Percentiles rank a stretch among this genome's conserved stretches.
These are phyloP conservation scores for Aspergillus sp. DNA, from an alignment of 2,329 filamentous ascomycete species.

Conservation along the genomic window DNA sequence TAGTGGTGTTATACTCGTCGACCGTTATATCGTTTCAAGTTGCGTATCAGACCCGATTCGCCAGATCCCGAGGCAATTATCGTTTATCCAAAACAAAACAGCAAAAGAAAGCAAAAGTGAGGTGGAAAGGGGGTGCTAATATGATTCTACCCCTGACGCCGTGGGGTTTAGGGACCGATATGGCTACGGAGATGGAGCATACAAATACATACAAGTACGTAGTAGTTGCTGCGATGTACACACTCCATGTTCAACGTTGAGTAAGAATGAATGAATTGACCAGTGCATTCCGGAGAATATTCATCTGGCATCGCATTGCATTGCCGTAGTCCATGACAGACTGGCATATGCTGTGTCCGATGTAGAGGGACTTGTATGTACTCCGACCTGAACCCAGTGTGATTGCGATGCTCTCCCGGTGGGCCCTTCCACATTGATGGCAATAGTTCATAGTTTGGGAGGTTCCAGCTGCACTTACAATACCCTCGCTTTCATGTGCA, in stretches of 20 bases:
- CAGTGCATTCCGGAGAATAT: not conserved
- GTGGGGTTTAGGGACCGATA: conserved; percentile 1
- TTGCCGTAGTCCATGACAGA: not conserved
- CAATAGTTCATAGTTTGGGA: not conserved
- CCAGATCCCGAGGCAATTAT: not conserved
- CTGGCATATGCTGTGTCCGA: too few relatives aligned
- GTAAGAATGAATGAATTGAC: not conserved
- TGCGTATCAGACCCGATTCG: not conserved
- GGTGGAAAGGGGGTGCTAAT: not conserved
- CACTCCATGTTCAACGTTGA: not conserved
- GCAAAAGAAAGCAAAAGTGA: not conserved
- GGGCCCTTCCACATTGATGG: not conserved
- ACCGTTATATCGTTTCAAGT: not conserved
- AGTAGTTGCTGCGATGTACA: too few relatives aligned
- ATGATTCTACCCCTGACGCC: conserved; percentile 2
- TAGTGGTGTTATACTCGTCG: too few relatives aligned
- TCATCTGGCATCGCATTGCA: not conserved
- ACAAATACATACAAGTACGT: not conserved
- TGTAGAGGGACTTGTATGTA: not conserved
- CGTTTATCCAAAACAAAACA: not conserved
- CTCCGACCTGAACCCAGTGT: not conserved
- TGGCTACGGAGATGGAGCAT: too few relatives aligned
- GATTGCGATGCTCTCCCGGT: not conserved
- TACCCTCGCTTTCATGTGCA: not conserved
- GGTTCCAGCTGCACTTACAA: not conserved